Evolutionary conservation across 202 grass and related monocot species (phyloP), one percentile per base, ranked within the genome.

Genomic region (Setaria italica): DNA sequence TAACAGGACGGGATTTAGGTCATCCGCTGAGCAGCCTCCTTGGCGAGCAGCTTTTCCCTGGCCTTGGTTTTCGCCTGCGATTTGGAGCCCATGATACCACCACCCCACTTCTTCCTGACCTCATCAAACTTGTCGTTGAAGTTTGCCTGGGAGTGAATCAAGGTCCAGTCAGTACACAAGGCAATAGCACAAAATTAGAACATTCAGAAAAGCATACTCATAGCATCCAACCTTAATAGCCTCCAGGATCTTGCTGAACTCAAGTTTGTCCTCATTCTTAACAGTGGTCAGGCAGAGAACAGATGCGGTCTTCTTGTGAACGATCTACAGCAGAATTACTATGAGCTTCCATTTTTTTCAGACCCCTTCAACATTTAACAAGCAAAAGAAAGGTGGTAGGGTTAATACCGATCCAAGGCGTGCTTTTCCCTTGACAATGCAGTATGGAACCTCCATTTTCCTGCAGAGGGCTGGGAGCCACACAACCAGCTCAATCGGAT

Each of bases 51-150:
- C 74, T 82, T 90, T 88, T 90, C 85, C 32, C 74, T 71, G 54
- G 91, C 91, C 85, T 88, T 88, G 67, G 79, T 87, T 35, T 93
- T 93, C 9, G 91, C 88, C 68, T 88, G 91, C 0, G 91, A 93
- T 8, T 93, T 93, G 21, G 91, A 93, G 41, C 88, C 88, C 91
- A 93, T 93, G 14, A 93, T 30, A 33, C 91, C 91, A 25, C 91
- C 91, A 0, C 91, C 88, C 88, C 91, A 93, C 72, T 90, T 93
- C 88, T 93, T 93, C 82, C 91, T 86, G 11, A 90, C 57, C 65
- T 93, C 91, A 10, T 93, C 91, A 35, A 82, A 93, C 67, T 93
- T 93, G 47, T 93, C 88, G 1, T 93, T 93, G 85, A 93, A 93
- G 85, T 93, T 93, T 0, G 85, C 85, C 91, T 93, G 56, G 39